Percentiles rank a stretch among this genome's conserved stretches.
These are phyloP conservation scores for Carex cristatella DNA, from an alignment of 176 grass and related monocot species.

Conservation along the genomic window DNA sequence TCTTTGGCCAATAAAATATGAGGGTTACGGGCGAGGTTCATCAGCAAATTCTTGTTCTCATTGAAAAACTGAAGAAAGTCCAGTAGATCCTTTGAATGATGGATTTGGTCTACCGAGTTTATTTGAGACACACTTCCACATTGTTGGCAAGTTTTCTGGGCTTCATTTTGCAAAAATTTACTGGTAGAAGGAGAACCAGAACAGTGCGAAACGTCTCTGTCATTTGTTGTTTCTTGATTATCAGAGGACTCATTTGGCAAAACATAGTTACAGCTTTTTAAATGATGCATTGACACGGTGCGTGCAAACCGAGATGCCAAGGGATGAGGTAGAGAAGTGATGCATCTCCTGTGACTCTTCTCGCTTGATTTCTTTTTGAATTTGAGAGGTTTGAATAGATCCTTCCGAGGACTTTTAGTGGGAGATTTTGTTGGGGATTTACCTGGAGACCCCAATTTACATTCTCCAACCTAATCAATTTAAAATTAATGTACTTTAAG, in stretches of 20 bases:
- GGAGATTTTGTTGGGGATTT: slow-evolving; percentile 17
- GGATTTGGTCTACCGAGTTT: neutral
- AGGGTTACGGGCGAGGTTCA: slow-evolving; percentile 10
- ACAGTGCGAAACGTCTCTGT: neutral
- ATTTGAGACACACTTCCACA: neutral
- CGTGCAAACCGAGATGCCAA: slow-evolving; percentile 5
- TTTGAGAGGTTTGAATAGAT: slow-evolving; percentile 18
- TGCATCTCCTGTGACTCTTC: slow-evolving; percentile 6
- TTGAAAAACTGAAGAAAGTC: slow-evolving; percentile 21
- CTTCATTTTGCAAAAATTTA: neutral
- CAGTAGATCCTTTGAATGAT: slow-evolving; percentile 20
- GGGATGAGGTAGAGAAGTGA: slow-evolving; percentile 8
- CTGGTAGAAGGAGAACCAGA: neutral
- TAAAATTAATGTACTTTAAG: neutral
- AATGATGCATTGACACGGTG: slow-evolving; percentile 19
- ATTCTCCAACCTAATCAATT: neutral
- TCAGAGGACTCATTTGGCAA: neutral
- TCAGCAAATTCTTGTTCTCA: slow-evolving; percentile 15
- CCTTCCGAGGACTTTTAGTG: slow-evolving; percentile 9
- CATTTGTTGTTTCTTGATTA: neutral
- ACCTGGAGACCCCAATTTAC: neutral
- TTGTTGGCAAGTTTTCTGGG: neutral
- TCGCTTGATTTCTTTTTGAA: slow-evolving; percentile 19
- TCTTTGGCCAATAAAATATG: slow-evolving; percentile 4
- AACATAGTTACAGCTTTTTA: slow-evolving; percentile 2